Conservation (phyloP, 331 rosid species). For the Telfairia occidentalis region DNA sequence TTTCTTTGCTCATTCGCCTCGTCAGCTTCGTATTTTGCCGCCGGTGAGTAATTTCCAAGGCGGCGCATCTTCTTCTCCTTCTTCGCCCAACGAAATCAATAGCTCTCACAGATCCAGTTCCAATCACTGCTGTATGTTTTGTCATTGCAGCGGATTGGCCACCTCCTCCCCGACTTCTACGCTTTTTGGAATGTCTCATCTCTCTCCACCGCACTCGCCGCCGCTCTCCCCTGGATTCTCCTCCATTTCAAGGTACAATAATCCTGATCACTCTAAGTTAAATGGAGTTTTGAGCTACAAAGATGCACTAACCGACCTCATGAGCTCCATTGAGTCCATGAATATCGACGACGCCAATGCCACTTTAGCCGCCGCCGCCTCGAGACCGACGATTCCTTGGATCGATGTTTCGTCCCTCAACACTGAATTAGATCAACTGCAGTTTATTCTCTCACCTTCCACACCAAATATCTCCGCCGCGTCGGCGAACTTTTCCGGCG, state of each 20-base stretch:
- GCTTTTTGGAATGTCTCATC: constrained; percentile 43
- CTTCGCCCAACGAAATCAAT: too few species aligned
- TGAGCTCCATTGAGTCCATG: constrained; percentile 58
- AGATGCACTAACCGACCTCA: constrained; percentile 36
- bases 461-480: constrained; percentile 26
- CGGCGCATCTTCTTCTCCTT: background rate
- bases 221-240: constrained; percentile 46
- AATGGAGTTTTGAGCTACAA: constrained; percentile 15
- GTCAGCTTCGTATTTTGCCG: constrained; percentile 61
- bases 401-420: constrained; percentile 33
- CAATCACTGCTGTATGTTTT: constrained; percentile 41
- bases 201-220: constrained; percentile 63
- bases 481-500: constrained; percentile 13
- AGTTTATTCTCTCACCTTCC: constrained; percentile 45
- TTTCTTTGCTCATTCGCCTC: constrained; percentile 84
- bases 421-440: constrained; percentile 40
- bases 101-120: constrained; percentile 29
- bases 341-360: constrained; percentile 30
- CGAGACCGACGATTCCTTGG: constrained; percentile 28
- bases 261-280: constrained; percentile 11
- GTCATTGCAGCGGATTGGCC: constrained; percentile 22
- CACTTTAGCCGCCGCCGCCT: background rate
- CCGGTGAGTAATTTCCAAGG: constrained; percentile 21
- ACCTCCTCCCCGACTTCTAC: constrained; percentile 73
- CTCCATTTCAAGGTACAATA: constrained; percentile 28